Base-by-base conservation (phyloP, 2,329 filamentous ascomycete species). In the Penicillium verrucosum region DNA sequence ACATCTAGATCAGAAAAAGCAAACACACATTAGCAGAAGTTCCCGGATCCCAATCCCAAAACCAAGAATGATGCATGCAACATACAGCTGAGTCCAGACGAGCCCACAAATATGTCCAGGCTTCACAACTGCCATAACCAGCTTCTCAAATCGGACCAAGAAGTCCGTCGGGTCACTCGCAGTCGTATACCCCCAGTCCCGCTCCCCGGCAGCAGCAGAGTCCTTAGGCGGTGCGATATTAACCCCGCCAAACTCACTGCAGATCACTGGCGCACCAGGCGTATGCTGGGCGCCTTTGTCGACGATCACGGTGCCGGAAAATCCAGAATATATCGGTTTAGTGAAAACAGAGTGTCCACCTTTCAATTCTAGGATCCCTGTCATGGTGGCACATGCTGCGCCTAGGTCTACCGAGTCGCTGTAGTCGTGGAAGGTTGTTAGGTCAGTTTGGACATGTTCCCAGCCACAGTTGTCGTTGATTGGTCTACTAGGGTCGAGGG, bases 381-480 rank as follows among this genome's bases (percentile, higher is more conserved):
- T 74, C 29, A 87, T 70, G 3, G 73, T 79, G 0, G 75, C 72
- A 64, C 84, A 88, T 1, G 81, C 83, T 57, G 80, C 74, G 5
- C 80, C 75, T 7, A 89, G 77, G 23, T 78, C 80, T 0, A 80
- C 75, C 0, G 77, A 82, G 63, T 88, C 85, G 18, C 78, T 76
- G 67, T 89, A 89, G 69, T 89, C 85, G 68, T 89, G 86, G 75
- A 86, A 89, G 0, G 86, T 88, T 25, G 82, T 84, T 2, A 89
- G 73, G 62, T 89, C 86, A 0, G 83, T 86, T 11, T 77, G 64
- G 6, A 88, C 85, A 60, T 88, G 85, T 65, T 89, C 85, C 86
- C 86, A 89, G 34, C 86, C 86, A 61, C 86, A 89, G 70, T 89
- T 89, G 69, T 89, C 86, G 65, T 89, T 89, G 65, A 89, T 79